These are phyloP conservation scores for Cyclostephanos invisitatus DNA, from an alignment of 108 stramenopile species.

Conservation along the genomic window DNA sequence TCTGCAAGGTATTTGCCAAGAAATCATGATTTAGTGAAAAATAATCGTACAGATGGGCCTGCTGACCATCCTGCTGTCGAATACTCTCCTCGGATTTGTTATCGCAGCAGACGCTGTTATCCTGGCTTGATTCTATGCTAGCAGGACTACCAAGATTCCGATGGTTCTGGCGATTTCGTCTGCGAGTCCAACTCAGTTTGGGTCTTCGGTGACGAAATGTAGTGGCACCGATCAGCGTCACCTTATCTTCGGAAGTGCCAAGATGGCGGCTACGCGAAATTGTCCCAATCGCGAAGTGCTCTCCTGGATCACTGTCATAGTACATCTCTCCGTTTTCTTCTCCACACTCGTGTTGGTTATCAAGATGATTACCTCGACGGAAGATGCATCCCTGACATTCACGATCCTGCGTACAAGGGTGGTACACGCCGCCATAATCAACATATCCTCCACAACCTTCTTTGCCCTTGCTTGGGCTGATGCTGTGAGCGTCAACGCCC, in stretches of 20 bases:
- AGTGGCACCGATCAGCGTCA: not conserved
- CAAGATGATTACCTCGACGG: slow-evolving; percentile 24
- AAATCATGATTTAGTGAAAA: slow-evolving; percentile 16
- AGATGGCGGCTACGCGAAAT: too few species aligned
- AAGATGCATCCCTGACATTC: slow-evolving; percentile 48
- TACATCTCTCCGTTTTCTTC: slow-evolving; percentile 28
- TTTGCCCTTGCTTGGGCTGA: not conserved
- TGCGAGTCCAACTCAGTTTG: slow-evolving; percentile 1
- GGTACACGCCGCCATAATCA: slow-evolving; percentile 37
- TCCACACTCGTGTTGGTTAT: not conserved
- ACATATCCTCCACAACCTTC: slow-evolving; percentile 37
- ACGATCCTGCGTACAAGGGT: slow-evolving; percentile 12
- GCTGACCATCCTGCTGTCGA: slow-evolving; percentile 21
- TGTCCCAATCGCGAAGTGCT: slow-evolving; percentile 14
- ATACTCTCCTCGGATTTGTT: not conserved
- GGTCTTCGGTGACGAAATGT: not conserved
- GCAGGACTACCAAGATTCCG: not conserved
- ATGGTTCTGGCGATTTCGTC: not conserved
- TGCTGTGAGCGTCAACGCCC: not conserved
- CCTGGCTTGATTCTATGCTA: not conserved
- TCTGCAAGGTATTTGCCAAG: slow-evolving; percentile 12
- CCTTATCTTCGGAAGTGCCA: not conserved
- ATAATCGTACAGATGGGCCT: slow-evolving; percentile 42
- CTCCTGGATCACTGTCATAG: slow-evolving; percentile 48
- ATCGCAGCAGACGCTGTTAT: not conserved